Conservation (phyloP, 257 asterid genomes). For the Salvia splendens region DNA sequence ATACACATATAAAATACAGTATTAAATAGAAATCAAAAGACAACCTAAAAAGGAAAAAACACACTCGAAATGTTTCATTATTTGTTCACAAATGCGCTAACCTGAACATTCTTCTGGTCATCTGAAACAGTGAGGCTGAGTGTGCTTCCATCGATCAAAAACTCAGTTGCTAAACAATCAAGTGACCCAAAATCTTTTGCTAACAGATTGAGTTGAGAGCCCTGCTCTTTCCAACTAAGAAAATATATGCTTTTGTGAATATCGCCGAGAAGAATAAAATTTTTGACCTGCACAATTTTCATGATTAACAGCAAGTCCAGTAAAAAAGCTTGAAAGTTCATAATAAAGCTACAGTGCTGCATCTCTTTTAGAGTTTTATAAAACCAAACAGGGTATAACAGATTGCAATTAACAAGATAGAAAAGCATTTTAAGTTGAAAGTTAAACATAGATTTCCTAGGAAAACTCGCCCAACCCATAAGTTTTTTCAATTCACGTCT, state of each 20-base stretch:
- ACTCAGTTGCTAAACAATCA: slow-evolving; percentile 90
- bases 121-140: slow-evolving; percentile 95
- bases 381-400: not conserved
- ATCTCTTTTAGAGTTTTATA: slow-evolving; percentile 22
- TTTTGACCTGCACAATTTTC: slow-evolving; percentile 70
- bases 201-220: slow-evolving; percentile 84
- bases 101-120: slow-evolving; percentile 98
- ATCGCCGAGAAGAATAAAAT: slow-evolving; percentile 94
- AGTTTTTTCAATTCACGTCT: slow-evolving; percentile 6
- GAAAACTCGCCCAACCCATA: not conserved
- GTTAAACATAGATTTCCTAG: not conserved
- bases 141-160: slow-evolving; percentile 94
- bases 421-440: slow-evolving; percentile 1
- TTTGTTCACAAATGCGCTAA: slow-evolving; percentile 30
- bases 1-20: too few species aligned
- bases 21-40: not conserved
- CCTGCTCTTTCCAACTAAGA: slow-evolving; percentile 98
- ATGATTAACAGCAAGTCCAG: slow-evolving; percentile 24
- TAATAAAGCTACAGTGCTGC: not conserved
- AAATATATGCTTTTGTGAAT: slow-evolving; percentile 95
- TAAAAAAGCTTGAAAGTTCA: slow-evolving; percentile 13
- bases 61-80: slow-evolving; percentile 1
- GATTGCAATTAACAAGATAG: slow-evolving; percentile 15
- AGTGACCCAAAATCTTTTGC: slow-evolving; percentile 95
- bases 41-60: not conserved